phyloP scores from a whole-genome alignment of 2,329 filamentous ascomycete species.

The Rachicladosporium sp. region DNA sequence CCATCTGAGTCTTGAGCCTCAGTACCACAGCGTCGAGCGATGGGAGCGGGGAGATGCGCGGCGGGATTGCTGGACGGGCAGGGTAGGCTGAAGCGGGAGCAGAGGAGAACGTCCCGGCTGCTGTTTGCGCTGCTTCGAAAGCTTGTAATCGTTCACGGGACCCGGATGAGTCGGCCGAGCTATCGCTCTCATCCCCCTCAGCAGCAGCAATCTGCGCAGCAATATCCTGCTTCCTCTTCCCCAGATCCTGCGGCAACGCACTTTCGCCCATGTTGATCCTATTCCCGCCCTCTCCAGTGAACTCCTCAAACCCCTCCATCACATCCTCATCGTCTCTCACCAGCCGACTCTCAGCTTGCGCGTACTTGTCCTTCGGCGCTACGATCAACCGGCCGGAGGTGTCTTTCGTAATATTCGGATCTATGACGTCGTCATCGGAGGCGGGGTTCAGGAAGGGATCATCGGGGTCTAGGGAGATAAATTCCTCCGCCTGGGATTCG shows the following conservation, averaged over 20 bases:
- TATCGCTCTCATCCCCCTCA: conserved; percentile 54
- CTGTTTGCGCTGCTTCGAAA: conserved; percentile 75
- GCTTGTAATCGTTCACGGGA: conserved; percentile 56
- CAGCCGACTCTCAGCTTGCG: conserved; percentile 50
- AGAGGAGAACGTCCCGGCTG: conserved; percentile 15
- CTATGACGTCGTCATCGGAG: conserved; percentile 26
- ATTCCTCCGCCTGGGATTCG: conserved; percentile 46
- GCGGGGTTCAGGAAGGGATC: conserved; percentile 27
- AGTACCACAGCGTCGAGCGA: conserved; percentile 56
- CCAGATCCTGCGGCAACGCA: conserved; percentile 34
- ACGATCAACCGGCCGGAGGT: conserved; percentile 33
- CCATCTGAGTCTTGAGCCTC: conserved; percentile 49
- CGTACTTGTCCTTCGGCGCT: conserved; percentile 49
- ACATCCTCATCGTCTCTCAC: conserved; percentile 82
- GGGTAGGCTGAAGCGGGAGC: too few relatives aligned
- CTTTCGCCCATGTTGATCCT: conserved; percentile 62
- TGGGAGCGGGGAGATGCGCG: conserved; percentile 67
- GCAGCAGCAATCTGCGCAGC: conserved; percentile 70
- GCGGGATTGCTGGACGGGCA: conserved; percentile 45
- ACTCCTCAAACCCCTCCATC: conserved; percentile 86
- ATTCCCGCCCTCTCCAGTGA: conserved; percentile 60
- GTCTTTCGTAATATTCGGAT: conserved; percentile 27
- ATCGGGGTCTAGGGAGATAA: conserved; percentile 51
- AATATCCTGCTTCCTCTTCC: conserved; percentile 56
- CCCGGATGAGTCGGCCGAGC: conserved; percentile 49